Percentiles rank a stretch among this genome's conserved stretches.
These are phyloP conservation scores for Scenedesmus sp. DNA, from an alignment of 163 green algal genomes.

Conservation along the genomic window DNA sequence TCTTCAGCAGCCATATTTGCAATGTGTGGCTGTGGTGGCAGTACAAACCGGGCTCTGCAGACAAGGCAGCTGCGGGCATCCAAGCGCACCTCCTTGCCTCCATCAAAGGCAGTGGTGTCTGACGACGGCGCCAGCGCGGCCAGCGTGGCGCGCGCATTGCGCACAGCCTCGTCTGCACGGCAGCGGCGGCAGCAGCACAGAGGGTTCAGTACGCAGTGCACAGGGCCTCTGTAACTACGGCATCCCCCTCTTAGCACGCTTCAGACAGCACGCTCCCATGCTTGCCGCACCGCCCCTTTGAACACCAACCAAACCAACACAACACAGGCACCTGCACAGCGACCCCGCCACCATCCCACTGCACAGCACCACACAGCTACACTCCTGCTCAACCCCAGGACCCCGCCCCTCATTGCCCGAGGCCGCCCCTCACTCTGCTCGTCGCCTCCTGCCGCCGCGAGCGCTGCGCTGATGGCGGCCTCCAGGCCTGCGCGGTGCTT, in stretches of 20 bases:
- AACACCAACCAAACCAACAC: not conserved
- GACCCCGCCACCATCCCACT: not conserved
- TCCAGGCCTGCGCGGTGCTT: not conserved
- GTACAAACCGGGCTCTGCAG: too few species aligned
- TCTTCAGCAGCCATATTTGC: too few species aligned
- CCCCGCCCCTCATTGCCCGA: not conserved
- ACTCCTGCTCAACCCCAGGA: not conserved
- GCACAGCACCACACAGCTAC: not conserved
- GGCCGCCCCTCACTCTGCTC: conserved; percentile 18
- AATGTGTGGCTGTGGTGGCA: too few species aligned
- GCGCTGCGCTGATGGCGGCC: conserved; percentile 24
- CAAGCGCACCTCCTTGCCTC: conserved; percentile 79
- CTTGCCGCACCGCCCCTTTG: not conserved
- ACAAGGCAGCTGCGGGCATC: too few species aligned
- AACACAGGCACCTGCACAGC: not conserved
- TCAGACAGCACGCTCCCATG: too few species aligned
- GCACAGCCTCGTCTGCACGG: conserved; percentile 23
- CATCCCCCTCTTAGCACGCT: too few species aligned
- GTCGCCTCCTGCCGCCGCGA: conserved; percentile 49
- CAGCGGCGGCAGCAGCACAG: not conserved
- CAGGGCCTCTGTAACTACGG: too few species aligned
- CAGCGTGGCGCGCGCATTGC: conserved; percentile 30
- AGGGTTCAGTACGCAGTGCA: too few species aligned
- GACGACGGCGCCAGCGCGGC: conserved; percentile 22
- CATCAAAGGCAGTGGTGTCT: conserved; percentile 86